Percentiles rank a stretch among this genome's conserved stretches.
Conservation (phyloP, 805 yeast species). For the Jamesozyma spencerorum region DNA sequence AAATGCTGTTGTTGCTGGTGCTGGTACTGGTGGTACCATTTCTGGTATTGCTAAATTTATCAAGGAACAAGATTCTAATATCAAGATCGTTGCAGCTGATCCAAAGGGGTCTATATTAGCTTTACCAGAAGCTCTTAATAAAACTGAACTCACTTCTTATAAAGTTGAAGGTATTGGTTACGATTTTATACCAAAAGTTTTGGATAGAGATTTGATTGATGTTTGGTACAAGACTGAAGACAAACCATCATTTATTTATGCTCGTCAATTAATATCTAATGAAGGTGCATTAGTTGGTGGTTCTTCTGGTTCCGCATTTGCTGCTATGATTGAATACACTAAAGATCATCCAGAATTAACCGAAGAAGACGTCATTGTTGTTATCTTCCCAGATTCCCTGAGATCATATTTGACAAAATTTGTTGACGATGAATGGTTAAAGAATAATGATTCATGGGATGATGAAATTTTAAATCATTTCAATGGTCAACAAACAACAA, state of each 20-base stretch:
- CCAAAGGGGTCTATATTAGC: conserved; percentile 84
- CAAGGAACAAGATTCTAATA: conserved; percentile 56
- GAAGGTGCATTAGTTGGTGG: conserved; percentile 88
- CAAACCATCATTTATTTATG: conserved; percentile 65
- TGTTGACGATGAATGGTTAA: conserved; percentile 88
- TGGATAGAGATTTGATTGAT: conserved; percentile 57
- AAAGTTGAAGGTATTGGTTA: conserved; percentile 89
- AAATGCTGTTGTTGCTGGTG: conserved; percentile 77
- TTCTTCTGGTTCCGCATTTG: conserved; percentile 77
- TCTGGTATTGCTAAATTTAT: conserved; percentile 71
- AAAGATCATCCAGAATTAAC: conserved; percentile 50
- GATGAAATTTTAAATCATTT: conserved; percentile 35
- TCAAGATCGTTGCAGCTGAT: conserved; percentile 70
- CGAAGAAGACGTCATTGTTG: conserved; percentile 68
- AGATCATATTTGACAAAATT: conserved; percentile 81
- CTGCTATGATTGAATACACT: conserved; percentile 65
- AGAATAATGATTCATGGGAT: conserved; percentile 63
- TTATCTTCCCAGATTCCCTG: conserved; percentile 77
- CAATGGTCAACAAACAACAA: conserved; percentile 23
- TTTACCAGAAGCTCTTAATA: conserved; percentile 61
- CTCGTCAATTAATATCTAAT: conserved; percentile 71
- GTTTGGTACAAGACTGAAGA: conserved; percentile 83
- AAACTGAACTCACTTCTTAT: conserved; percentile 44
- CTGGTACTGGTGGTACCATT: conserved; percentile 91
- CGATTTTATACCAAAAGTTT: conserved; percentile 77